Evolutionary conservation across 805 yeast genomes (phyloP), one percentile per base, ranked within the genome.

Genomic region (Saturnispora mendoncae): DNA sequence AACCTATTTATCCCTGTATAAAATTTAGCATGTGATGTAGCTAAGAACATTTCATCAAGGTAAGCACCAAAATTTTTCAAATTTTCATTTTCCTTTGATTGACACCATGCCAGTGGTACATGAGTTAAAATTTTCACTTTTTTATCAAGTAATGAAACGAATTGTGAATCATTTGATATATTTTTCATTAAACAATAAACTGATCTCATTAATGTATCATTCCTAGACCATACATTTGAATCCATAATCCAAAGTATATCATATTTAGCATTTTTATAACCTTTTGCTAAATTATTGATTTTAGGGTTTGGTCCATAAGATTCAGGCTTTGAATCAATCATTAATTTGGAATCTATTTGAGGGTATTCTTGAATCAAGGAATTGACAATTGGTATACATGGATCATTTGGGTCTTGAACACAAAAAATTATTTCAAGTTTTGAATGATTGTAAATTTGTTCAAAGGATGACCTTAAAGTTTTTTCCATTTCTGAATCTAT

Each of bases 181-280:
- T 79, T 72, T 13, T 67, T 58, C 32, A 60, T 58, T 49, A 71
- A 58, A 4, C 79, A 68, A 40, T 51, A 54, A 4, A 84, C 80
- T 0, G 94, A 81, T 42, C 90, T 71, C 13, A 63, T 60, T 49
- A 86, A 62, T 1, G 86, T 71, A 19, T 79, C 74, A 1, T 80
- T 75, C 26, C 76, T 61, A 1, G 80, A 82, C 84, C 86, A 82
- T 5, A 84, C 92, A 53, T 86, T 86, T 21, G 88, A 78, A 60
- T 86, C 96, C 64, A 84, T 69, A 13, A 84, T 76, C 95, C 96
- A 86, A 10, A 87, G 50, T 15, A 82, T 71, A 54, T 86, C 95
- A 58, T 74, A 65, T 50, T 74, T 71, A 6, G 95, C 90, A 2
- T 59, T 59, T 30, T 64, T 57, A 54, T 80, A 84, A 5, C 94